Base-by-base conservation (phyloP, 1,284 basidiomycete genomes). In the Xerocomus nothofagi region DNA sequence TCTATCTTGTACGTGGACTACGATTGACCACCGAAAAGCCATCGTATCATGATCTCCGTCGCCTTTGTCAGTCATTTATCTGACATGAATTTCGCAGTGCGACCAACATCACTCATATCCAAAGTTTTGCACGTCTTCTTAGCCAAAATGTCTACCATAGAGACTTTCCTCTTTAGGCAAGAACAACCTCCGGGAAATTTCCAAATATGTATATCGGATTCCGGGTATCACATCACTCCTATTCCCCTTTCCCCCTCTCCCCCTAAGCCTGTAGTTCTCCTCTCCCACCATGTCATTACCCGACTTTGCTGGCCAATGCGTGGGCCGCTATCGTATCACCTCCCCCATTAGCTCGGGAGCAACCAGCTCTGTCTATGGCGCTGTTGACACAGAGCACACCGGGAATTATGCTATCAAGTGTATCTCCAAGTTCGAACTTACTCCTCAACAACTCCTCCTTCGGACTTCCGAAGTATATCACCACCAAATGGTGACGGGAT, bases 331-430 rank as follows among this genome's bases (percentile, higher is more conserved):
- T 59, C 76, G 80, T 60, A 76, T 93, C 55, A 67, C 83, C 53
- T 77, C 81, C 50, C 75, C 80, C 42, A 75, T 93, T 45, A 91
- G 88, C 37, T 74, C 82, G 39, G 91, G 91, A 32, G 84, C 86
- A 10, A 92, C 90, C 57, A 90, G 90, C 43, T 82, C 85, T 49
- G 91, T 93, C 57, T 93, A 93, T 71, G 78, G 80, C 49, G 88
- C 84, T 15, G 64, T 82, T 44, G 83, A 87, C 56, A 60, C 62
- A 12, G 48, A 58, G 1, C 32, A 26, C 12, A 6, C 46, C 6
- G 24, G 34, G 12, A 40, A 44, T 42, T 82, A 73, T 50, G 92
- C 92, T 12, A 80, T 94, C 71, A 95, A 95, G 67, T 84, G 82
- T 57, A 71, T 86, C 46, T 70, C 74, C 55, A 79, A 80, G 53